Percentiles rank a stretch among this genome's conserved stretches.
Conservation (phyloP, 176 grass and related monocot genomes). For the Saccharum officinarum region DNA sequence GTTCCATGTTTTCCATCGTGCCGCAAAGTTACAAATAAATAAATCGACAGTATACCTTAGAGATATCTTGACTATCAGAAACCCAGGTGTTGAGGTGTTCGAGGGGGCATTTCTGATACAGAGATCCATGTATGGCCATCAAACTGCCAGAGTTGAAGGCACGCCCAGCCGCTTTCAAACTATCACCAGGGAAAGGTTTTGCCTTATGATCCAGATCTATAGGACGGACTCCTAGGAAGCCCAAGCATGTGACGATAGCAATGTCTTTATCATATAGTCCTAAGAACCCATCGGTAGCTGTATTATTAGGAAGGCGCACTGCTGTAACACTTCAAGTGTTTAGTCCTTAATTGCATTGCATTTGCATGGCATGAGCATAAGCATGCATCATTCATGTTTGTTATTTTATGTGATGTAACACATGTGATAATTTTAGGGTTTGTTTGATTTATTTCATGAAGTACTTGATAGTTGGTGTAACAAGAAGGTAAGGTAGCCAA, state of each 20-base stretch:
- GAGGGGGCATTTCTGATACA: neutral
- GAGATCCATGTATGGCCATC: neutral
- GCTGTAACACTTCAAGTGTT: too few species aligned
- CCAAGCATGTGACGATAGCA: neutral
- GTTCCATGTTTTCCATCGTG: neutral
- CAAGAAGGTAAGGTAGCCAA: too few species aligned
- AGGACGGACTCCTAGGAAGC: neutral
- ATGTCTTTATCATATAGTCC: conserved; percentile 21
- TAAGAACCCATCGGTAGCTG: neutral
- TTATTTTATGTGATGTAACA: too few species aligned
- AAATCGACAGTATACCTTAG: neutral
- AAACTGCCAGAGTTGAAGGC: conserved; percentile 1
- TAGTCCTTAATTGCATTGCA: too few species aligned
- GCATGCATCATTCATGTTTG: too few species aligned
- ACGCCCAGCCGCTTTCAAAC: neutral
- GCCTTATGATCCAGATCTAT: neutral
- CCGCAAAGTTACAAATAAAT: neutral
- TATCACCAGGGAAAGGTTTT: neutral
- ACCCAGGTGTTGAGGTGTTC: neutral
- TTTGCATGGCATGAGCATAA: too few species aligned
- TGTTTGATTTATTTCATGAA: too few species aligned
- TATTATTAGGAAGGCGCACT: conserved; percentile 17
- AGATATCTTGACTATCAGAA: neutral
- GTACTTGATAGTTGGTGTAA: too few species aligned
- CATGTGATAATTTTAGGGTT: too few species aligned